These are phyloP conservation scores for Dalbergia oliveri DNA, from an alignment of 306 rosid species.

Conservation along the genomic window DNA sequence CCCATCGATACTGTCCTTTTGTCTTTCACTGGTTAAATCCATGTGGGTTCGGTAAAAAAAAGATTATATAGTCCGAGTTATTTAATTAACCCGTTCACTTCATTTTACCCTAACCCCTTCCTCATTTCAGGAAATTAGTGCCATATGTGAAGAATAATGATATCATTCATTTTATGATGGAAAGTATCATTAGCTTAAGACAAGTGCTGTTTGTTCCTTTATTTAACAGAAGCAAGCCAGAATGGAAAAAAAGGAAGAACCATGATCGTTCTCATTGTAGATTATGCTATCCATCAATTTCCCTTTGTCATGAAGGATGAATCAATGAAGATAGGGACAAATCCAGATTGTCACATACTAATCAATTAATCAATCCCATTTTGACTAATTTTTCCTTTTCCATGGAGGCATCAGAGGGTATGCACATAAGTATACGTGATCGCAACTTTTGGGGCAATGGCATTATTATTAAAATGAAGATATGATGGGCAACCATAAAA, in stretches of 20 bases:
- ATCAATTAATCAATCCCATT: slow-evolving; percentile 11
- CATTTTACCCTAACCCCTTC: background rate
- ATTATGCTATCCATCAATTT: slow-evolving; percentile 15
- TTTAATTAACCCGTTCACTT: background rate
- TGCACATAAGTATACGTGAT: slow-evolving; percentile 34
- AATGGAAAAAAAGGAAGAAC: background rate
- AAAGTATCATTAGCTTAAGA: background rate
- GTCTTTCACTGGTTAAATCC: background rate
- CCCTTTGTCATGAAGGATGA: slow-evolving; percentile 27
- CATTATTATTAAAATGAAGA: background rate
- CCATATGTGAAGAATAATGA: background rate
- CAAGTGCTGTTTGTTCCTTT: slow-evolving; percentile 19
- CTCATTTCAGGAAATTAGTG: background rate
- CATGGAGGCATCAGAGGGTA: background rate
- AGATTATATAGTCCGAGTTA: background rate
- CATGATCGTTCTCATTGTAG: background rate
- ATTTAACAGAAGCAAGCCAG: slow-evolving; percentile 25
- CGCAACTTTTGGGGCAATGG: slow-evolving; percentile 37
- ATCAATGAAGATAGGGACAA: slow-evolving; percentile 21
- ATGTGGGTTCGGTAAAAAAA: slow-evolving; percentile 2
- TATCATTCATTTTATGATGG: slow-evolving; percentile 5
- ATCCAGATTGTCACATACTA: slow-evolving; percentile 28
- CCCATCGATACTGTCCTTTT: background rate
- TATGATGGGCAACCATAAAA: slow-evolving; percentile 11
- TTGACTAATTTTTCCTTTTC: slow-evolving; percentile 8